Evolutionary conservation across 2,329 filamentous ascomycete species (phyloP).

Genomic region (Ophiostoma sp.): DNA sequence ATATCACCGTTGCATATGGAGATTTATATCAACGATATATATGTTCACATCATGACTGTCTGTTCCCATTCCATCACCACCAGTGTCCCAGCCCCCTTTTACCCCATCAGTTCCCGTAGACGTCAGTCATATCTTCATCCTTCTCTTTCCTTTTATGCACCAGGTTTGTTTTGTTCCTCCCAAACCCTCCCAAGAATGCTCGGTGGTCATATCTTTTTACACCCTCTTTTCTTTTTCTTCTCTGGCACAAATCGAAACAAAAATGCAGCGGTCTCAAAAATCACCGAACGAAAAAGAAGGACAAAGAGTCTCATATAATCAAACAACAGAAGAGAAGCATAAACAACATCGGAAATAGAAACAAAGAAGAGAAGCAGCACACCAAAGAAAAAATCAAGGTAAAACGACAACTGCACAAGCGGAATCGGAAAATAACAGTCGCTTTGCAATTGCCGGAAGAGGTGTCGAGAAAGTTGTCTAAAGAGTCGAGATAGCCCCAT

Average conservation of each 20-base stretch:
- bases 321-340: neutral
- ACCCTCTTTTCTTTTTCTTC: slow-evolving; percentile 1
- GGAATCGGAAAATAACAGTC: neutral
- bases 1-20: neutral
- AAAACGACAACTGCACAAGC: neutral
- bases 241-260: slow-evolving; percentile 9
- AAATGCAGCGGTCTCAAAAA: neutral
- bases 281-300: neutral
- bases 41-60: neutral
- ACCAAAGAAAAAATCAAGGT: neutral
- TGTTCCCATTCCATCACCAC: neutral
- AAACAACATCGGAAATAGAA: neutral
- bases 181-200: neutral
- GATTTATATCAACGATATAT: neutral
- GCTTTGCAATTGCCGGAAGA: neutral
- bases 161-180: neutral
- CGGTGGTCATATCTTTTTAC: neutral
- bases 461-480: neutral
- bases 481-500: neutral
- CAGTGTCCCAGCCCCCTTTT: neutral
- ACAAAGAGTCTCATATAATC: neutral
- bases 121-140: neutral
- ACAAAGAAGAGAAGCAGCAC: slow-evolving; percentile 9
- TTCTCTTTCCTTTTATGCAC: neutral
- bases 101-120: neutral